Evolutionary conservation across 345 rosid species (phyloP), one percentile per base, ranked within the genome.

Genomic region (Gossypium sturtianum): DNA sequence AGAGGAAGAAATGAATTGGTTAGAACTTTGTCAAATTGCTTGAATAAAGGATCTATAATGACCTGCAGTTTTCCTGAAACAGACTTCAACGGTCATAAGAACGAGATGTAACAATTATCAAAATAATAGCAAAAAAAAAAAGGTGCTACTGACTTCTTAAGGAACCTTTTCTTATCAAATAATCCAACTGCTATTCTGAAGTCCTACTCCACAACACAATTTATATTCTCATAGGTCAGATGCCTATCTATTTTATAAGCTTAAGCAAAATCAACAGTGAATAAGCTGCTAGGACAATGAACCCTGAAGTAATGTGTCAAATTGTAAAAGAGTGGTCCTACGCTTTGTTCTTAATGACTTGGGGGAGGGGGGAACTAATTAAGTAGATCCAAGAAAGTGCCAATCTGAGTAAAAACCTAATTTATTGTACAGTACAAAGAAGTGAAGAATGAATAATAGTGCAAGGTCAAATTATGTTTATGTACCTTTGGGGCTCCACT

Each of bases 401-500:
- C 45, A 34, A 70, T 70, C 61, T 70, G 20, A 10, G n/a, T 53
- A 70, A 0, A 52, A 70, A 22, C 44, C 22, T 25, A 49, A 68
- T 16, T 25, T 49, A 49, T 47, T 6, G 45, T 47, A 8, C 68
- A 16, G 20, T 41, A 72, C 20, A 80, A 70, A 66, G 10, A 61
- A 47, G 38, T 70, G 22, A 70, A 59, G 74, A 63, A 68, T 25
- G 54, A 53, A 9, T n/a, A 53, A 20, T 62, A 72, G 17, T 12
- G 15, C 47, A 59, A 22, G 51, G 59, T 45, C 45, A 56, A 76
- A 68, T 52, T 23, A 68, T 38, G 20, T 54, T 41, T 72, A 41
- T 56, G 25, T 89, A 93, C 99, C 99, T 86, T 77, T 88, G 60
- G 98, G 98, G 76, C 98, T 91, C 99, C 99, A 95, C 66, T 89